phyloP scores from a whole-genome alignment of 441 rosid genomes.

The Brassica balearica region DNA sequence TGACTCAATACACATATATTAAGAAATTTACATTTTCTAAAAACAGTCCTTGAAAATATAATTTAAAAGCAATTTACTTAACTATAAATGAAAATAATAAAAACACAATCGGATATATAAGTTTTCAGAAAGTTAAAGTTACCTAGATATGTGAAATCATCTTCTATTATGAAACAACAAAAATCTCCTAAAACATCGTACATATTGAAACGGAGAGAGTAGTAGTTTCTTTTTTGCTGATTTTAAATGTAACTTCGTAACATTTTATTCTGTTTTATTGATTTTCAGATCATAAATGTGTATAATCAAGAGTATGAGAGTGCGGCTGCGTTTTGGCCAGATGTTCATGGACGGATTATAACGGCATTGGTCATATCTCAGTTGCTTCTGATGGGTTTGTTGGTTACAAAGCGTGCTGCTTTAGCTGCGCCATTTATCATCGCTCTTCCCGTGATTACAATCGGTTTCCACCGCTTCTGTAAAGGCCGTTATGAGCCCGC shows the following conservation, averaged over 20 bases:
- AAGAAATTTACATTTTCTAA: no score
- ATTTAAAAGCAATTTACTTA: no score
- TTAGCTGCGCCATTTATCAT: slow-evolving; percentile 1
- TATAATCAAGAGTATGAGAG: slow-evolving; percentile 16
- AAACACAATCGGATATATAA: no score
- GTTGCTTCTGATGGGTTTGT: slow-evolving; percentile 15
- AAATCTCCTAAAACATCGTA: no score
- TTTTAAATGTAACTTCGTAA: not conserved
- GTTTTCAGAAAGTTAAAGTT: no score
- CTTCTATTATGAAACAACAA: no score
- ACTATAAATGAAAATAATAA: no score
- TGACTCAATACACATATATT: no score
- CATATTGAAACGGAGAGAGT: no score
- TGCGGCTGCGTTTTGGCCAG: slow-evolving; percentile 13
- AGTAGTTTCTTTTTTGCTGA: not conserved
- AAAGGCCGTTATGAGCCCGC: slow-evolving; percentile 9
- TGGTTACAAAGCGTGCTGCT: not conserved
- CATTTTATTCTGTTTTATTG: not conserved
- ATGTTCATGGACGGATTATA: slow-evolving; percentile 7
- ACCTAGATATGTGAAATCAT: no score
- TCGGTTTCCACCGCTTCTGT: slow-evolving; percentile 15
- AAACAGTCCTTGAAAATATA: no score
- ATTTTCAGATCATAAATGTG: slow-evolving; percentile 6
- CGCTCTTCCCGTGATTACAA: slow-evolving; percentile 7
- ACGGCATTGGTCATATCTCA: slow-evolving; percentile 9